These are phyloP conservation scores for Fonsecaea pugnacius DNA, from an alignment of 2,329 filamentous ascomycete genomes.

Conservation along the genomic window DNA sequence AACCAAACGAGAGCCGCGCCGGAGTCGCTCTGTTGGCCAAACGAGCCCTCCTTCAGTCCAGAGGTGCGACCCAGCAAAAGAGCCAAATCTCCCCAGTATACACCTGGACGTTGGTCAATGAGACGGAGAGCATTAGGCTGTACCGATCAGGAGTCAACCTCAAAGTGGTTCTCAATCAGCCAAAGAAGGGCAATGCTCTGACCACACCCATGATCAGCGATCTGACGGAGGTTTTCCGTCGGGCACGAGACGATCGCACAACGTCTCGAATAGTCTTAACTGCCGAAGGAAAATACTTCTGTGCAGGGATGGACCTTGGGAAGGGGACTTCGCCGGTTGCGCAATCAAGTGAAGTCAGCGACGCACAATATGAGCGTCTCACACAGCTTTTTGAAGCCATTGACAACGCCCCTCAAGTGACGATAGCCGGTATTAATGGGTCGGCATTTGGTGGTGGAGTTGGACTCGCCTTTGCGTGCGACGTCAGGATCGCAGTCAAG, in stretches of 20 bases:
- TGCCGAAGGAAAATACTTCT: slow-evolving; percentile 33
- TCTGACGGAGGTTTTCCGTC: slow-evolving; percentile 41
- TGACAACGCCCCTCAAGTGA: slow-evolving; percentile 48
- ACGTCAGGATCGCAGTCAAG: slow-evolving; percentile 41
- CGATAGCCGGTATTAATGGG: slow-evolving; percentile 50
- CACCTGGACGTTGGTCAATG: slow-evolving; percentile 33
- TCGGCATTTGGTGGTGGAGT: slow-evolving; percentile 52
- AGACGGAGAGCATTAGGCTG: slow-evolving; percentile 39
- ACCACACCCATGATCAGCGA: slow-evolving; percentile 45
- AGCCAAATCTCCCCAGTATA: slow-evolving; percentile 5
- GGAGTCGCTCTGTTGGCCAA: slow-evolving; percentile 58
- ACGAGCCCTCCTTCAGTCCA: slow-evolving; percentile 3
- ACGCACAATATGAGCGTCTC: slow-evolving; percentile 30
- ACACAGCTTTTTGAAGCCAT: slow-evolving; percentile 45
- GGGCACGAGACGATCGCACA: slow-evolving; percentile 35
- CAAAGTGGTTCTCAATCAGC: slow-evolving; percentile 41
- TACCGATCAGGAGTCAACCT: slow-evolving; percentile 39
- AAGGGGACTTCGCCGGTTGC: slow-evolving; percentile 38
- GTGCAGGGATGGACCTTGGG: slow-evolving; percentile 34
- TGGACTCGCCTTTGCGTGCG: slow-evolving; percentile 51
- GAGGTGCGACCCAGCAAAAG: background rate
- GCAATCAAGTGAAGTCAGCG: slow-evolving; percentile 30
- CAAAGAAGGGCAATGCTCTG: slow-evolving; percentile 48
- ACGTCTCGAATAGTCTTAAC: slow-evolving; percentile 40
- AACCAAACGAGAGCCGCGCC: slow-evolving; percentile 68